These are phyloP conservation scores for Fusarium liriodendri DNA, from an alignment of 2,329 filamentous ascomycete species.

Conservation along the genomic window DNA sequence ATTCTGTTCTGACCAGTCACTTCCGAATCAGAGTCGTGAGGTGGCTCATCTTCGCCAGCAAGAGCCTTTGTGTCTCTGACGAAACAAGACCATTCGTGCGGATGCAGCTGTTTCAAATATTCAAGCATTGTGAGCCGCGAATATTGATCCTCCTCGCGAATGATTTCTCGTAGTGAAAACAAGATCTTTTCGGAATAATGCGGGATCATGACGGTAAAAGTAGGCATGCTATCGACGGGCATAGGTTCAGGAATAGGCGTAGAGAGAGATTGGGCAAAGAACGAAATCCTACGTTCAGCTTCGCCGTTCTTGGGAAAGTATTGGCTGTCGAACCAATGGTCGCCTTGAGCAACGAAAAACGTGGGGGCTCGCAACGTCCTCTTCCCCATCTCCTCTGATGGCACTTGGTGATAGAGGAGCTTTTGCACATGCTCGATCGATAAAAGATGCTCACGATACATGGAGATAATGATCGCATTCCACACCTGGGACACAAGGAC, in stretches of 20 bases:
- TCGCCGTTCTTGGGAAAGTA: neutral
- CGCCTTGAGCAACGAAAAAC: neutral
- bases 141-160: neutral
- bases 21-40: neutral
- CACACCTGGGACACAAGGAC: neutral
- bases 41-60: neutral
- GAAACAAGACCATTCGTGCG: neutral
- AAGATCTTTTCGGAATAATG: neutral
- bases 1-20: neutral
- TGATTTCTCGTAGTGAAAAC: neutral
- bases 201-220: neutral
- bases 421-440: neutral
- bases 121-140: neutral
- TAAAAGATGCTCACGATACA: neutral
- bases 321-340: neutral
- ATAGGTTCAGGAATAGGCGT: neutral
- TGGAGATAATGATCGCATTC: neutral
- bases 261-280: neutral
- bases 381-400: neutral
- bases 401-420: neutral
- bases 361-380: neutral
- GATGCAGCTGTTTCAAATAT: neutral
- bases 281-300: neutral
- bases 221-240: neutral
- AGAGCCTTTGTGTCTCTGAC: neutral